Percentiles rank a stretch among this genome's conserved stretches.
Evolutionary conservation across 352 stramenopile genomes (phyloP).

Genomic region (Phytophthora citrophthora): DNA sequence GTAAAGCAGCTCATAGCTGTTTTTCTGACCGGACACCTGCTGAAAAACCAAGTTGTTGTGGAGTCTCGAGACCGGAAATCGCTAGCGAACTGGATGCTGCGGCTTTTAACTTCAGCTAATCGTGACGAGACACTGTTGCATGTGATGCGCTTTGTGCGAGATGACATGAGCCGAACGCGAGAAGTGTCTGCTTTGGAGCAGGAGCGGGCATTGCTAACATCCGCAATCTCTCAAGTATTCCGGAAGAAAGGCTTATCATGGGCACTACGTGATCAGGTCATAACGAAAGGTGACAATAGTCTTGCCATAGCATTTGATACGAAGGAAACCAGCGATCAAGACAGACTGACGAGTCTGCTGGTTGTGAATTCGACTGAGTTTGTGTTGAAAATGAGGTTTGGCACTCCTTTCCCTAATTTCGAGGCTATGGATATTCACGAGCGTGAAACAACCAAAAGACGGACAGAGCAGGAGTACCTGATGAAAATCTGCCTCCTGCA

Average conservation of each 20-base stretch:
- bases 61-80: slow-evolving; percentile 69
- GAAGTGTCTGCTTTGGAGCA: slow-evolving; percentile 30
- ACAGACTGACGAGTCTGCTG: slow-evolving; percentile 18
- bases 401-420: slow-evolving; percentile 17
- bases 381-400: slow-evolving; percentile 50
- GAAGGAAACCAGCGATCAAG: slow-evolving; percentile 1
- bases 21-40: slow-evolving; percentile 71
- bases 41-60: slow-evolving; percentile 57
- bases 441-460: slow-evolving; percentile 11
- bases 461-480: slow-evolving; percentile 39
- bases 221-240: slow-evolving; percentile 55
- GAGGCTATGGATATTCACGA: slow-evolving; percentile 12
- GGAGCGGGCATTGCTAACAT: slow-evolving; percentile 33
- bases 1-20: slow-evolving; percentile 84
- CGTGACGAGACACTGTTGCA: slow-evolving; percentile 72
- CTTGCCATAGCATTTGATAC: slow-evolving; percentile 31
- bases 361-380: slow-evolving; percentile 50
- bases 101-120: slow-evolving; percentile 64
- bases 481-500: slow-evolving; percentile 55
- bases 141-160: slow-evolving; percentile 63
- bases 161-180: slow-evolving; percentile 41
- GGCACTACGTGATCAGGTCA: slow-evolving; percentile 20
- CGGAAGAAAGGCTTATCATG: slow-evolving; percentile 48
- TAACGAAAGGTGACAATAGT: slow-evolving; percentile 19
- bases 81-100: slow-evolving; percentile 69